phyloP scores from a whole-genome alignment of 2,329 filamentous ascomycete species.

The Escovopsis weberi region DNA sequence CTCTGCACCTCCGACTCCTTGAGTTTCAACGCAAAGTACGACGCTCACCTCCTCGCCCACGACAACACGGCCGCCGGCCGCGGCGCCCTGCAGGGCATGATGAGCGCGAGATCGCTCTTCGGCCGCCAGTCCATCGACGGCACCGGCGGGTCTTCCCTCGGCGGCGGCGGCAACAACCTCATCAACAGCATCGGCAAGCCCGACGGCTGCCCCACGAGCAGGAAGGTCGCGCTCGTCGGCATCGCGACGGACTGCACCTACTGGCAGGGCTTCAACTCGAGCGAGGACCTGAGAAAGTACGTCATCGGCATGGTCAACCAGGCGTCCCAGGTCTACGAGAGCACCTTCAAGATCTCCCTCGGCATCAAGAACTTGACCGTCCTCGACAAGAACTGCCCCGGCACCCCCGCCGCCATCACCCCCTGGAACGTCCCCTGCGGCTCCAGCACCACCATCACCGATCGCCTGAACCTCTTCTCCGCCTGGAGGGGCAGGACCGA shows the following conservation, averaged over 20 bases:
- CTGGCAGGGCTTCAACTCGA: constrained; percentile 52
- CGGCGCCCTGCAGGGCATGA: constrained; percentile 38
- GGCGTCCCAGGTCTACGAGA: constrained; percentile 78
- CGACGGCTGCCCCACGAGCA: constrained; percentile 73
- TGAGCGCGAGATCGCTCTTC: constrained; percentile 52
- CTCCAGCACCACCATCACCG: constrained; percentile 47
- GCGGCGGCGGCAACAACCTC: constrained; percentile 60
- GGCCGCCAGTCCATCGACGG: constrained; percentile 59
- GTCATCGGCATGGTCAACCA: constrained; percentile 74
- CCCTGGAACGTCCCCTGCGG: constrained; percentile 77
- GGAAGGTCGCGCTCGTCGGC: constrained; percentile 81
- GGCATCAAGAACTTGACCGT: constrained; percentile 78
- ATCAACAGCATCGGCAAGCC: constrained; percentile 65
- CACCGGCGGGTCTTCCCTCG: constrained; percentile 52
- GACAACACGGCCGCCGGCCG: too few species aligned
- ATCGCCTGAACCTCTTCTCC: constrained; percentile 78
- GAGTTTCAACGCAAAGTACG: constrained; percentile 58
- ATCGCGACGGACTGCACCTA: constrained; percentile 92
- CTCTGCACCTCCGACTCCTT: constrained; percentile 65
- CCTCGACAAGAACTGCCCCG: constrained; percentile 60
- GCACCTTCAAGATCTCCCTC: constrained; percentile 86
- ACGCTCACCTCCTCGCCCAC: too few species aligned
- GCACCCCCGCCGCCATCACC: constrained; percentile 47
- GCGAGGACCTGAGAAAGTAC: constrained; percentile 49
- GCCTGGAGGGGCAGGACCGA: constrained; percentile 64